Evolutionary conservation across 495 filamentous ascomycete genomes (phyloP), one percentile per base, ranked within the genome.

Genomic region (Schizothecium vesticola): DNA sequence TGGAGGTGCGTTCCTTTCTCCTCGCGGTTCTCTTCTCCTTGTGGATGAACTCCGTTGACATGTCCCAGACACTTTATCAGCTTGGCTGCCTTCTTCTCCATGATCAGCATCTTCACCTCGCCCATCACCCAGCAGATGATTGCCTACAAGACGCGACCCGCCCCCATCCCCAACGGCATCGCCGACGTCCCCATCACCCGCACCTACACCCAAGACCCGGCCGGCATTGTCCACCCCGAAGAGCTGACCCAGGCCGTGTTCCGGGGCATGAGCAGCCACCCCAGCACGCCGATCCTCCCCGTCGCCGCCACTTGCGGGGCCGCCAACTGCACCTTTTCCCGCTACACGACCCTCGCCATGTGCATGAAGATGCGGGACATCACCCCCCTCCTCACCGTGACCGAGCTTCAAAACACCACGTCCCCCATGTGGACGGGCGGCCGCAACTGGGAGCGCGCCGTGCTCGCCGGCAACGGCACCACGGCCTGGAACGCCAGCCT

Each of bases 41-140:
- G 0, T 51, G 43, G 43, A 3, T 51, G 43, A 51, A 2, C 43
- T n/a, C 19, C 1, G 7, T 2, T 51, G 43, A 51, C 43, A 51
- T 51, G 1, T 51, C 43, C 43, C 6, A 51, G 43, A 51, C 56
- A 60, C 59, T 65, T 67, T 29, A 43, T 66, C 29, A 58, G 62
- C 19, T 12, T 66, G 23, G 58, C 33, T 6, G 61, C 67, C 29
- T 28, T 64, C 11, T 51, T 69, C 5, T 61, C 67, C 56, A 60
- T 69, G 9, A 21, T 69, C 29, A 64, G 67, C 62, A 65, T 65
- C 61, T 59, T 69, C 33, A 64, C 67, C 7, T 64, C 67, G 31
- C 67, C 67, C 61, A 33, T 69, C 56, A 69, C 62, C 16, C 67
- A 69, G 33, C 61, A 60, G 31, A 61, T 65, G 57, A 69, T 69